Conservation (phyloP, 225 moss, liverwort and hornwort species). For the Asterella californica region DNA sequence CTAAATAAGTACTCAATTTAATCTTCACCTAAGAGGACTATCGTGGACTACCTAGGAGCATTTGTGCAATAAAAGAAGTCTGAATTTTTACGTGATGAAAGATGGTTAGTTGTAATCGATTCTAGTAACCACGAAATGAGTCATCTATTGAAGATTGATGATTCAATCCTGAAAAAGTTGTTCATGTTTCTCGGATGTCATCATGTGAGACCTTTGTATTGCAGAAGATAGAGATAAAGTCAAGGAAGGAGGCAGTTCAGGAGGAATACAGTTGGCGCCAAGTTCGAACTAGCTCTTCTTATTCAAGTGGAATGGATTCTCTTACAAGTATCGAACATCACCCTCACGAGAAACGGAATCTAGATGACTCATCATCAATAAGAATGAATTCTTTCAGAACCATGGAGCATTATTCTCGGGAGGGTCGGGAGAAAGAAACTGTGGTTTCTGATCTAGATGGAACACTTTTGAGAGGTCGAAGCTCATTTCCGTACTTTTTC, state of each 20-base stretch:
- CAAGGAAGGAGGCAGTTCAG: not conserved
- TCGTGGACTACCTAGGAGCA: too few relatives aligned
- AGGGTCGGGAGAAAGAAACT: conserved; percentile 17
- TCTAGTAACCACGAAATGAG: not conserved
- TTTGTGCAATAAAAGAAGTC: not conserved
- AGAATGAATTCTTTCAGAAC: not conserved
- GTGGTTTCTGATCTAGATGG: conserved; percentile 29
- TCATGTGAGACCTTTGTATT: not conserved
- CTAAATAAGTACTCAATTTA: too few relatives aligned
- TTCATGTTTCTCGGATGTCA: not conserved
- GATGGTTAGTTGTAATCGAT: not conserved
- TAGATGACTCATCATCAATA: not conserved
- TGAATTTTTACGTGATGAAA: not conserved
- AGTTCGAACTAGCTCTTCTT: not conserved
- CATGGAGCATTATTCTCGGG: not conserved
- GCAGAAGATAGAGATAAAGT: too few relatives aligned
- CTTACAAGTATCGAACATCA: not conserved
- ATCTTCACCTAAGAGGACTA: too few relatives aligned
- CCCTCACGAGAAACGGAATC: conserved; percentile 1
- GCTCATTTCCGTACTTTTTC: conserved; percentile 24
- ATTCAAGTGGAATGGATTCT: not conserved
- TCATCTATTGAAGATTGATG: not conserved
- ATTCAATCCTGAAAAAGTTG: not conserved
- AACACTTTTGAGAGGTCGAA: conserved; percentile 18
- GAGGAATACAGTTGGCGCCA: not conserved